Conservation (phyloP, 2,329 filamentous ascomycete species). For the Westerdykella aurantiaca region DNA sequence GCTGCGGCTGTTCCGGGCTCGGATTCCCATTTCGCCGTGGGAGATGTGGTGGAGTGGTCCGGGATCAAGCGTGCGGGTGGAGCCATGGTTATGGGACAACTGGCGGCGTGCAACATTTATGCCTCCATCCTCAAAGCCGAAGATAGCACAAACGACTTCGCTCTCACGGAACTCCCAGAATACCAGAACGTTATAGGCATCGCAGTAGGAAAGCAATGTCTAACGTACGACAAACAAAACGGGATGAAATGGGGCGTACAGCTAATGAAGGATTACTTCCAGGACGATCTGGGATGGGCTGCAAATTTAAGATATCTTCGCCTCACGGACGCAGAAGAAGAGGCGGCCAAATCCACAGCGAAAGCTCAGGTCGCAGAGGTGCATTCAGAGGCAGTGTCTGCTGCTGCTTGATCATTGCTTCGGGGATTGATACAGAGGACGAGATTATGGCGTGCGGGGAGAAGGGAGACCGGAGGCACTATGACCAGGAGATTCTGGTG, state of each 20-base stretch:
- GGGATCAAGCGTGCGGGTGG: conserved; percentile 75
- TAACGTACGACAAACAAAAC: conserved; percentile 54
- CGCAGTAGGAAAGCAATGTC: conserved; percentile 63
- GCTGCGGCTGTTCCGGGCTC: conserved; percentile 51
- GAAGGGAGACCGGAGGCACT: too few relatives aligned
- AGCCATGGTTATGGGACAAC: conserved; percentile 68
- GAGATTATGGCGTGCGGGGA: too few relatives aligned
- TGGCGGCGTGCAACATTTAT: conserved; percentile 55
- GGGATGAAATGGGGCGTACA: conserved; percentile 59
- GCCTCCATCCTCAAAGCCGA: conserved; percentile 33
- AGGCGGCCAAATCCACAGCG: neutral
- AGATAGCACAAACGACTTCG: conserved; percentile 11
- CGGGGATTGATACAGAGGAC: too few relatives aligned
- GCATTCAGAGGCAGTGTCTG: neutral
- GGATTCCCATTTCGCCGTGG: conserved; percentile 59
- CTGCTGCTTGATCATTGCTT: neutral
- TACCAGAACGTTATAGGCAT: conserved; percentile 58
- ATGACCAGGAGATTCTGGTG: too few relatives aligned
- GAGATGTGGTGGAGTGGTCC: conserved; percentile 65
- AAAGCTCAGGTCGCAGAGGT: neutral
- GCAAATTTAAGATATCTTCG: conserved; percentile 29
- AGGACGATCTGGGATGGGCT: conserved; percentile 57
- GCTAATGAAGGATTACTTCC: conserved; percentile 59
- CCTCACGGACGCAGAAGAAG: conserved; percentile 29
- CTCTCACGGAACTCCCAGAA: conserved; percentile 21